Conservation (phyloP, 2,329 filamentous ascomycete species). For the Dactylellina haptotyla region DNA sequence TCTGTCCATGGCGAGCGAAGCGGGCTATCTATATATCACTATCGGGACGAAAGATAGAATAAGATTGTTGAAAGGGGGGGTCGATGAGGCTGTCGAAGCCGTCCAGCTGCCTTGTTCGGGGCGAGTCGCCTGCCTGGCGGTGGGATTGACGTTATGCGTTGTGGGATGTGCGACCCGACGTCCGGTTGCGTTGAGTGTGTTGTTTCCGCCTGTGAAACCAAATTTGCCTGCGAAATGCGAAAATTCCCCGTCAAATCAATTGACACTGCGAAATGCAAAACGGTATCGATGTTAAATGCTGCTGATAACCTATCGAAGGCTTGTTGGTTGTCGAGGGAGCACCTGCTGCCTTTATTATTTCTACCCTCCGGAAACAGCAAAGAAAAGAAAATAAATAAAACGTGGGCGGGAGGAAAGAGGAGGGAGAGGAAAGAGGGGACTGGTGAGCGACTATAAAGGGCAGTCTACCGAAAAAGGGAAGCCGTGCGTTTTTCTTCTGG, state of each 20-base stretch:
- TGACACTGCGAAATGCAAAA: too few relatives aligned
- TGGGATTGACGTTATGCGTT: conserved; percentile 23
- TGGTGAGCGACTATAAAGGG: conserved; percentile 38
- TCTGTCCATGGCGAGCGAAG: conserved; percentile 30
- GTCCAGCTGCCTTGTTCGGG: conserved; percentile 42
- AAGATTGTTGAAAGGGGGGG: conserved; percentile 2
- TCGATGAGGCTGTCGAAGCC: conserved; percentile 1
- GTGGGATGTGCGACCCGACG: conserved; percentile 15
- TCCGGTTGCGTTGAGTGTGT: conserved; percentile 35
- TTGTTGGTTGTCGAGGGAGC: conserved; percentile 17
- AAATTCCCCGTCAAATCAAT: conserved; percentile 42
- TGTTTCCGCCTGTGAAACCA: conserved; percentile 52
- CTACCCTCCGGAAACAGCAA: conserved; percentile 1
- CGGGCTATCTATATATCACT: neutral
- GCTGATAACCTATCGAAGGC: conserved; percentile 43
- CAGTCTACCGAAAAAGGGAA: conserved; percentile 51
- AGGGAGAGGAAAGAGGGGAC: conserved; percentile 2
- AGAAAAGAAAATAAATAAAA: conserved; percentile 27
- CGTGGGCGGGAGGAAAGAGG: conserved; percentile 8
- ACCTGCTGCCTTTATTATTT: conserved; percentile 43
- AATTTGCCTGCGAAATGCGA: neutral
- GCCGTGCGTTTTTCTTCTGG: conserved; percentile 44
- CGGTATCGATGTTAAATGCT: too few relatives aligned
- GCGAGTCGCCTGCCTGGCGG: neutral
- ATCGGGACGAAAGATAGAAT: neutral